Evolutionary conservation across 108 stramenopile species (phyloP).

Genomic region (Fistulifera solaris): DNA sequence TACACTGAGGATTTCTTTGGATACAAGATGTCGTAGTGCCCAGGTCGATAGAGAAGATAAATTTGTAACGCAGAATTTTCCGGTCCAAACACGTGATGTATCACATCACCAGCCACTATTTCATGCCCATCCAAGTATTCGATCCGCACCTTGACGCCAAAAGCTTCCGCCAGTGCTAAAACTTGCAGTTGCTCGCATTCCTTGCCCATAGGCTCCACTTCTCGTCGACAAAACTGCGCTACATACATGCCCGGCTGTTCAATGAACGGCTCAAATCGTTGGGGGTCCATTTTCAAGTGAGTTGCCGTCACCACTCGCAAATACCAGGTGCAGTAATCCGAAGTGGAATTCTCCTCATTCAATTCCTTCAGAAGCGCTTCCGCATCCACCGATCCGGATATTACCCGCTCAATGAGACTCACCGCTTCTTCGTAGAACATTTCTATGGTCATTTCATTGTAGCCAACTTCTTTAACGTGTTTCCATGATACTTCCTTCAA

Average conservation of each 20-base stretch:
- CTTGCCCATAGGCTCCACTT: slow-evolving; percentile 79
- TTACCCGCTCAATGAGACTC: slow-evolving; percentile 43
- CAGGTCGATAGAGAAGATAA: slow-evolving; percentile 73
- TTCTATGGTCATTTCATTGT: slow-evolving; percentile 61
- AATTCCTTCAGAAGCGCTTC: slow-evolving; percentile 29
- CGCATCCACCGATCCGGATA: slow-evolving; percentile 8
- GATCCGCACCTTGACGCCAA: slow-evolving; percentile 52
- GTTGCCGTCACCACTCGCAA: slow-evolving; percentile 64
- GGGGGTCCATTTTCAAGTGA: slow-evolving; percentile 59
- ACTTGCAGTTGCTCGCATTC: slow-evolving; percentile 72
- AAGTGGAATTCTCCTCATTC: slow-evolving; percentile 56
- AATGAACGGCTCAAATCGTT: slow-evolving; percentile 60
- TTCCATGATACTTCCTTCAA: slow-evolving; percentile 20
- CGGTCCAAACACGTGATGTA: slow-evolving; percentile 42
- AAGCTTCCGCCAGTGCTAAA: slow-evolving; percentile 69
- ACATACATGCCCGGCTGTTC: slow-evolving; percentile 13
- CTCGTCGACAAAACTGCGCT: slow-evolving; percentile 44
- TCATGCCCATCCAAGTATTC: slow-evolving; percentile 79
- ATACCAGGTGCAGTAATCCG: slow-evolving; percentile 84
- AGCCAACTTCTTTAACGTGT: slow-evolving; percentile 36
- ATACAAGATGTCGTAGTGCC: slow-evolving; percentile 85
- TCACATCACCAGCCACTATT: slow-evolving; percentile 14
- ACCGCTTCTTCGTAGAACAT: slow-evolving; percentile 65
- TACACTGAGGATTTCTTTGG: background rate
- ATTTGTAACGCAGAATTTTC: slow-evolving; percentile 15